Evolutionary conservation across 192 early-diverging fungal genomes (phyloP), one percentile per base, ranked within the genome.

Genomic region (Entomortierella parvispora): DNA sequence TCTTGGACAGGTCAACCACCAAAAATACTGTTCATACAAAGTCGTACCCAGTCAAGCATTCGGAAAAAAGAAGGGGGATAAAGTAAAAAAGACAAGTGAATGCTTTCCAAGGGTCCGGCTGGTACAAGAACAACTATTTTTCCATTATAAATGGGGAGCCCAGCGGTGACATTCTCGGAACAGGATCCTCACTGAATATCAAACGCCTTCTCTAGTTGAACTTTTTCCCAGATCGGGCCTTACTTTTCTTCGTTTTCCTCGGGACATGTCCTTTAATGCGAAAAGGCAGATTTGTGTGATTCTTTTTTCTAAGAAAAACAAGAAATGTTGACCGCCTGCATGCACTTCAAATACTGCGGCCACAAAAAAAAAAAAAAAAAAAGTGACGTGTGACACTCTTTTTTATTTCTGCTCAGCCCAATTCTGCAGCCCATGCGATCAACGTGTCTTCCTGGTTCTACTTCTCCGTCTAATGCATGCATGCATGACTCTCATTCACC

Each of bases 211-310:
- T 11, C 26, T 57, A n/a, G n/a, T n/a, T n/a, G n/a, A n/a, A n/a
- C 56, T 47, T 55, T 61, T 37, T 56, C 59, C 69, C 69, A 71
- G 69, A 71, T 71, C 69, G 69, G 51, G 25, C 46, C 51, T 44
- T 50, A 42, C 49, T 69, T 51, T 48, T 62, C 54, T 45, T 58
- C 58, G 65, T 55, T 33, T 76, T 67, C 71, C 65, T 62, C 71
- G 65, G 71, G 31, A 76, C 59, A 76, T 68, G 71, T 76, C 71
- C 71, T 49, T 76, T 67, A 66, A 76, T 67, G 71, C 71, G 71
- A 66, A 67, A 67, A 67, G 71, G 71, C 71, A 76, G 32, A 48
- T 67, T 66, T 66, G 71, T 49, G 57, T 74, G 58, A 34, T 40
- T 40, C 12, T 76, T 74, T 74, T 76, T 76, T 65, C 67, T 32